A percentile compares a stretch with the other conserved stretches of the same genome.
Conservation (phyloP, 2,329 filamentous ascomycete genomes). For the Ilyonectria robusta region DNA sequence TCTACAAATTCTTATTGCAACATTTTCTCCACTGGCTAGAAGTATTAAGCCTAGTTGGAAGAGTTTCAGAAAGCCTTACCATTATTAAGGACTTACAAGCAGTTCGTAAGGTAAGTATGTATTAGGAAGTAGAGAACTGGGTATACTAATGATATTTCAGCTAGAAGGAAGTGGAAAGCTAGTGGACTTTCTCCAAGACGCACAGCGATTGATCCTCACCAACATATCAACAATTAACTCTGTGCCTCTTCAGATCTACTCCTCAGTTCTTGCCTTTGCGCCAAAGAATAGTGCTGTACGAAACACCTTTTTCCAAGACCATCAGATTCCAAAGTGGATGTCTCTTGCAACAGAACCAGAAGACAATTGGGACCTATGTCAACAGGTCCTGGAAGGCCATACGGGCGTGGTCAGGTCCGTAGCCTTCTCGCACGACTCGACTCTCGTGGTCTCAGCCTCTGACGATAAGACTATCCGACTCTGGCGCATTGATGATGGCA, state of each 20-base stretch:
- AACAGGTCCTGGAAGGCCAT: constrained; percentile 12
- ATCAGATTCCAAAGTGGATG: constrained; percentile 6
- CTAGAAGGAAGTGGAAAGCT: not conserved
- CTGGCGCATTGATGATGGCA: too few species aligned
- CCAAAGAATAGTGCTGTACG: not conserved
- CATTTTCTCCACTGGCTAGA: constrained; percentile 16
- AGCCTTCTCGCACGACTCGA: too few species aligned
- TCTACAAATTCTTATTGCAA: not conserved
- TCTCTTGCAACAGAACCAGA: constrained; percentile 2
- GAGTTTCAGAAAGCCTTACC: not conserved
- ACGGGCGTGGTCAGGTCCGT: not conserved
- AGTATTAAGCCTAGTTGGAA: constrained; percentile 2
- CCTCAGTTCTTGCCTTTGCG: not conserved
- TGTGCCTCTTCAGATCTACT: constrained; percentile 17
- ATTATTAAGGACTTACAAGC: not conserved
- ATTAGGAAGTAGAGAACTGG: too few species aligned
- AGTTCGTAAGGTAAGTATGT: not conserved
- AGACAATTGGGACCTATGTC: constrained; percentile 6
- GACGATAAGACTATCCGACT: too few species aligned
- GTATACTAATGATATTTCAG: not conserved
- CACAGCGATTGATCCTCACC: not conserved
- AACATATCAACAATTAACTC: not conserved
- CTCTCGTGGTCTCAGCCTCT: too few species aligned
- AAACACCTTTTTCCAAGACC: not conserved
- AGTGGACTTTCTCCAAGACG: constrained; percentile 3